Percentiles rank a stretch among this genome's conserved stretches.
Evolutionary conservation across 2,329 filamentous ascomycete genomes (phyloP).

Genomic region (Fusarium sp.): DNA sequence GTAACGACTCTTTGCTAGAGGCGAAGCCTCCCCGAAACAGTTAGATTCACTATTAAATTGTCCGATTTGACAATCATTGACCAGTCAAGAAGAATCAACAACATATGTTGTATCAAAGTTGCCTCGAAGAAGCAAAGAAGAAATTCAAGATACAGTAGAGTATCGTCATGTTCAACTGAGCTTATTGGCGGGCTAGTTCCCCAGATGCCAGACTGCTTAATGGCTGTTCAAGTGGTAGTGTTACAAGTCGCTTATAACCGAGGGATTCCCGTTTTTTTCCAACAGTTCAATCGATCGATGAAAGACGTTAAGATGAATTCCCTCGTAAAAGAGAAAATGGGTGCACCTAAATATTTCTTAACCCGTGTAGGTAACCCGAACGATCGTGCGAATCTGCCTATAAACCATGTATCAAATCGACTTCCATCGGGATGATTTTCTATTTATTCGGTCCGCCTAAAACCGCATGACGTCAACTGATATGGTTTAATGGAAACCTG

Average conservation of each 20-base stretch:
- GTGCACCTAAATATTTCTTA: background rate
- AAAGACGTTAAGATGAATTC: background rate
- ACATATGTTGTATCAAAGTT: background rate
- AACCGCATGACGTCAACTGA: conserved; percentile 38
- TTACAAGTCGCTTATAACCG: background rate
- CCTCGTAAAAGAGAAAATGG: background rate
- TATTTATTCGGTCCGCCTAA: conserved; percentile 31
- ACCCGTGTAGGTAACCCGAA: conserved; percentile 15
- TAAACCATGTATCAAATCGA: background rate
- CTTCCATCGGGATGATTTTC: background rate
- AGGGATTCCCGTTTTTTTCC: background rate
- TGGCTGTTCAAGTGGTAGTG: background rate
- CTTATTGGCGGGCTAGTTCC: background rate
- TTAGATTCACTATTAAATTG: conserved; percentile 1
- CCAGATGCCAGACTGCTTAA: background rate
- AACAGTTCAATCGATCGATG: background rate
- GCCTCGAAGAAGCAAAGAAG: background rate
- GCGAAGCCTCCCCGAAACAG: background rate
- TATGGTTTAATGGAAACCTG: conserved; percentile 9
- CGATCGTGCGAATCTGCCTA: background rate
- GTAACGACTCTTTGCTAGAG: background rate
- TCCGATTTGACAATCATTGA: background rate
- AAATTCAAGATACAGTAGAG: background rate
- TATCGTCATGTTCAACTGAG: background rate
- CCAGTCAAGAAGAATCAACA: background rate